phyloP scores from a whole-genome alignment of 306 rosid species.

The Trichosanthes truncata region DNA sequence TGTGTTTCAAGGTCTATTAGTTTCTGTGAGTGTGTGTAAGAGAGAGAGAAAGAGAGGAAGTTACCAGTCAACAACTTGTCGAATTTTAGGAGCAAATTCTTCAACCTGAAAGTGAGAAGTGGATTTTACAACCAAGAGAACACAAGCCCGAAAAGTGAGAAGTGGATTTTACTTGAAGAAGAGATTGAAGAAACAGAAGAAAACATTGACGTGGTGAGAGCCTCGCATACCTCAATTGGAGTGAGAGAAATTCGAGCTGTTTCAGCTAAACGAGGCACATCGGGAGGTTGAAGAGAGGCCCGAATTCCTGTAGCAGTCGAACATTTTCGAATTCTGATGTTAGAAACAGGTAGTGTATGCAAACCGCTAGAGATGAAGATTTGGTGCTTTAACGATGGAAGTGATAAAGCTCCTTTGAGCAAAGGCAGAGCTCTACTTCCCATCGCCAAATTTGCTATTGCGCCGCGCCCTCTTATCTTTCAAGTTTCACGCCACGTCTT shows the following conservation, averaged over 20 bases:
- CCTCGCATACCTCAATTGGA: slow-evolving; percentile 37
- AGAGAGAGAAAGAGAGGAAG: not conserved
- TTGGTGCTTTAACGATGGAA: not conserved
- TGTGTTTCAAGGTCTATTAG: not conserved
- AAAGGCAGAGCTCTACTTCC: slow-evolving; percentile 21
- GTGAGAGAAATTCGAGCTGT: slow-evolving; percentile 69
- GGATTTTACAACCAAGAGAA: no score
- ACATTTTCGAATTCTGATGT: slow-evolving; percentile 10
- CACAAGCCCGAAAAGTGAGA: no score
- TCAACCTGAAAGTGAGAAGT: slow-evolving; percentile 30
- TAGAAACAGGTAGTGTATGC: not conserved
- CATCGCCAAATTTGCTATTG: not conserved
- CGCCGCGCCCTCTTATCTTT: not conserved
- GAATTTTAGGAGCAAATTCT: slow-evolving; percentile 70
- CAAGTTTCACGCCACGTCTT: no score
- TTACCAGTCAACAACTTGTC: slow-evolving; percentile 70
- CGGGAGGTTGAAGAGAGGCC: slow-evolving; percentile 56
- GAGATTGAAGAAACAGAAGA: not conserved
- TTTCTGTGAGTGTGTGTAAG: not conserved
- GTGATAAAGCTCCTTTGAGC: slow-evolving; percentile 11
- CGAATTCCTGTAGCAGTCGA: slow-evolving; percentile 14
- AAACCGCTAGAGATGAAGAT: slow-evolving; percentile 10
- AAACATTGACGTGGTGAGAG: not conserved
- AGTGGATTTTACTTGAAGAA: not conserved
- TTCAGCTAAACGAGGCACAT: slow-evolving; percentile 57